These are phyloP conservation scores for Entophlyctis luteolus DNA, from an alignment of 192 early-diverging fungal species.

Conservation along the genomic window DNA sequence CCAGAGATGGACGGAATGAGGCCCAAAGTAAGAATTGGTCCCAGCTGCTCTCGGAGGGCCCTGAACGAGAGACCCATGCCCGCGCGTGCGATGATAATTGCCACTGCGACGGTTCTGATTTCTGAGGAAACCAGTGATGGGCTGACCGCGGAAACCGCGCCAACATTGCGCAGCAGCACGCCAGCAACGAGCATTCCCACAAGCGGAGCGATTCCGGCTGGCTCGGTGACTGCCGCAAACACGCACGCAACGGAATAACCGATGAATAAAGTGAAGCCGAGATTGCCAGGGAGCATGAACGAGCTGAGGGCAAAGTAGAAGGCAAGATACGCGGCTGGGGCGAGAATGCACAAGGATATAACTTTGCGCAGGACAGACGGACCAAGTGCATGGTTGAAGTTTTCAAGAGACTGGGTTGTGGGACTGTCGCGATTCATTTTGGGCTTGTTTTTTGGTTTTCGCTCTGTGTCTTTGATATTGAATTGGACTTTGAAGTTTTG, in stretches of 20 bases:
- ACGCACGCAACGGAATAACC: neutral
- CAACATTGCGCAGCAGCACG: neutral
- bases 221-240: neutral
- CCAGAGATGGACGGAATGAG: slow-evolving; percentile 1
- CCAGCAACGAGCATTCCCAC: neutral
- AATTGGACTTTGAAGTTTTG: no score
- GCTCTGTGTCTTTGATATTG: no score
- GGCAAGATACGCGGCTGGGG: neutral
- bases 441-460: no score
- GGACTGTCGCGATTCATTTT: no score
- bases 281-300: neutral
- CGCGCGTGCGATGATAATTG: neutral
- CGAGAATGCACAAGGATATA: neutral
- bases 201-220: neutral
- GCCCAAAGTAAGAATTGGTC: neutral
- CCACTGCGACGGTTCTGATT: slow-evolving; percentile 7
- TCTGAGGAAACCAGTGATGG: neutral
- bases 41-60: neutral
- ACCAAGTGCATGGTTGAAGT: no score
- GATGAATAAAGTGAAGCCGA: neutral
- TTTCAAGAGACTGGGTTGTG: no score
- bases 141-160: neutral
- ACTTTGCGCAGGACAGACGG: neutral
- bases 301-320: neutral
- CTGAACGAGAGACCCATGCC: neutral